Percentiles rank a stretch among this genome's conserved stretches.
phyloP scores from a whole-genome alignment of 176 grass and related monocot species.

The Cocos nucifera region DNA sequence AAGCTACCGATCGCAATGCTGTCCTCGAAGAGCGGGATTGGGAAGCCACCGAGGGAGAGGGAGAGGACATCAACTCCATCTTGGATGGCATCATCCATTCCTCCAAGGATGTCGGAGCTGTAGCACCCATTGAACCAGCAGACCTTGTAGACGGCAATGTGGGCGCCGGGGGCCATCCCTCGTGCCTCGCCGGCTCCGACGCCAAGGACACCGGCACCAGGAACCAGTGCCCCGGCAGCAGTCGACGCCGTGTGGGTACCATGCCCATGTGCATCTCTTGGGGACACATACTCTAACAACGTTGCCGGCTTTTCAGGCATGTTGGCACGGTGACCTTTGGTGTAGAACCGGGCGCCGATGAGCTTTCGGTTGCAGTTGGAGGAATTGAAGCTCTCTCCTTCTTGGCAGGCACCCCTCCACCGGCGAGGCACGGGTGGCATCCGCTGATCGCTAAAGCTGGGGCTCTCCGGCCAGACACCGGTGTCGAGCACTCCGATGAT shows the following conservation, averaged over 20 bases:
- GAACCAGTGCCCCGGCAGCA: conserved; percentile 36
- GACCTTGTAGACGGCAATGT: conserved; percentile 80
- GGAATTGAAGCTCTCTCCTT: conserved; percentile 52
- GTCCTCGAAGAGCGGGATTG: conserved; percentile 87
- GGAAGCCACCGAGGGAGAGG: conserved; percentile 72
- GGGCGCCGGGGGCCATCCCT: conserved; percentile 50
- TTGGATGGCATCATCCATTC: conserved; percentile 79
- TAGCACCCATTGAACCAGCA: conserved; percentile 93
- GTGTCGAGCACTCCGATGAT: conserved; percentile 90
- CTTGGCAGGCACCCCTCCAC: conserved; percentile 68
- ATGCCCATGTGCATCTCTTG: conserved; percentile 76
- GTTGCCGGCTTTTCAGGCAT: conserved; percentile 37
- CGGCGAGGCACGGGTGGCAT: conserved; percentile 52
- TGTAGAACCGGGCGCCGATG: conserved; percentile 88
- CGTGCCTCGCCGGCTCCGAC: conserved; percentile 39
- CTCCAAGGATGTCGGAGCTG: conserved; percentile 88
- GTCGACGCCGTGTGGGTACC: conserved; percentile 74
- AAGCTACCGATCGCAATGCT: conserved; percentile 89
- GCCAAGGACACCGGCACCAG: conserved; percentile 44
- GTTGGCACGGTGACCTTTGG: conserved; percentile 79
- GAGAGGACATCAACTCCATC: conserved; percentile 76
- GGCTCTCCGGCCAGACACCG: conserved; percentile 87
- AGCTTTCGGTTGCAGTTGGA: conserved; percentile 76
- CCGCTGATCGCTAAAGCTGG: conserved; percentile 65
- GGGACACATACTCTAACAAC: conserved; percentile 62